A percentile compares a stretch with the other conserved stretches of the same genome.
Evolutionary conservation across 2,329 filamentous ascomycete species (phyloP).

Genomic region (Fusarium ramigenum): DNA sequence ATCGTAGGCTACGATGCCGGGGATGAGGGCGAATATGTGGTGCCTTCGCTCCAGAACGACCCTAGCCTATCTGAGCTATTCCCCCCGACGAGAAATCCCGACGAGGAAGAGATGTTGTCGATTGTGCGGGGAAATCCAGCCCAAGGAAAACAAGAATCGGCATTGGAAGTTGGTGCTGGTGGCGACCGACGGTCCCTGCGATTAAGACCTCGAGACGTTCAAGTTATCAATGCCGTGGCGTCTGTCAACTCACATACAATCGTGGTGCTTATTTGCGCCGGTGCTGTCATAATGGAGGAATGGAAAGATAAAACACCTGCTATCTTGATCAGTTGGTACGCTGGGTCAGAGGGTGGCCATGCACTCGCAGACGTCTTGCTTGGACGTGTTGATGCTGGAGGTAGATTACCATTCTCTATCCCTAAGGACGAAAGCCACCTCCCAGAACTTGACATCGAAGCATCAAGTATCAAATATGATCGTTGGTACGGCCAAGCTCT

Average conservation of each 20-base stretch:
- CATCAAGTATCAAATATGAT: constrained; percentile 20
- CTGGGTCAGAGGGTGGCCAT: constrained; percentile 29
- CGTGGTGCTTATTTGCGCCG: constrained; percentile 24
- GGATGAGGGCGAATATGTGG: constrained; percentile 33
- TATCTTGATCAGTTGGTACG: constrained; percentile 34
- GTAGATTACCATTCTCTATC: constrained; percentile 30
- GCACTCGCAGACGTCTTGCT: constrained; percentile 29
- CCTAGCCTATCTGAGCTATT: background rate
- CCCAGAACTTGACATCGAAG: constrained; percentile 25
- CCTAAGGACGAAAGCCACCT: constrained; percentile 27
- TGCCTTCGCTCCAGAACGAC: constrained; percentile 14
- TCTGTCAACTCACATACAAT: constrained; percentile 15
- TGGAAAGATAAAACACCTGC: constrained; percentile 18
- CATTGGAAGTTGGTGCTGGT: constrained; percentile 13
- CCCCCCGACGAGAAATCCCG: background rate
- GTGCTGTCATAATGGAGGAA: constrained; percentile 33
- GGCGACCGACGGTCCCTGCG: constrained; percentile 30
- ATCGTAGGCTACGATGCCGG: constrained; percentile 26
- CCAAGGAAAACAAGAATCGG: background rate
- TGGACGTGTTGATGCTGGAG: constrained; percentile 6
- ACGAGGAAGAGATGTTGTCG: background rate
- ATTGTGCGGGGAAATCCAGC: background rate
- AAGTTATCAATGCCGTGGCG: constrained; percentile 19
- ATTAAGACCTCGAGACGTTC: constrained; percentile 15
- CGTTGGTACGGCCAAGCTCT: constrained; percentile 33